Evolutionary conservation across 345 rosid species (phyloP), one percentile per base, ranked within the genome.

Genomic region (Brassica carinata): DNA sequence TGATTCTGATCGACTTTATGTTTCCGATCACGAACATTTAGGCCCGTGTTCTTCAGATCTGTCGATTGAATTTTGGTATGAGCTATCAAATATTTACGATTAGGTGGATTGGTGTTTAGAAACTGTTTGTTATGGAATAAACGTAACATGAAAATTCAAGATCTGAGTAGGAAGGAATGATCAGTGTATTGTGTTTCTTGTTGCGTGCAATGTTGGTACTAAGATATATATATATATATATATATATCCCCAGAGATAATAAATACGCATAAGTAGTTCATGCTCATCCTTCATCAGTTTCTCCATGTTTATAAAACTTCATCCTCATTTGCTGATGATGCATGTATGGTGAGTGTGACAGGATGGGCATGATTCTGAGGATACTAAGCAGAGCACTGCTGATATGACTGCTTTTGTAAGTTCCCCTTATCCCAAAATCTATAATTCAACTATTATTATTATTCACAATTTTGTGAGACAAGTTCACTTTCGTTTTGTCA

Each of bases 341-440:
- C n/a, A 27, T n/a, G n/a, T n/a, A n/a, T n/a, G n/a, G n/a, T n/a
- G 23, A 19, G 23, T 19, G 17, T 13, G 17, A 79, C 83, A 92
- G 98, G 97, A 92, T 33, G 96, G 94, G 3, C 87, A 92, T 53
- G 92, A 87, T 80, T 86, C 94, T 4, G 96, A 89, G 65, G 91
- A 88, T 71, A 79, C 85, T 4, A 90, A 94, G 86, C 93, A 92
- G 80, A 81, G 84, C 74, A 77, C 81, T 72, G 84, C 84, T 67
- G 84, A 82, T 77, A 82, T 82, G 84, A 76, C 80, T 2, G 80
- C 80, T 70, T 81, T 81, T 71, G 84, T 81, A 63, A 76, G 84
- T 76, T 4, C 11, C 18, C 38, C 51, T 0, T n/a, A n/a, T n/a
- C 58, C 55, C 1, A 23, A 23, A 19, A 15, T 59, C 11, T 73